These are phyloP conservation scores for Salix udensis DNA, from an alignment of 345 rosid genomes.

Conservation along the genomic window DNA sequence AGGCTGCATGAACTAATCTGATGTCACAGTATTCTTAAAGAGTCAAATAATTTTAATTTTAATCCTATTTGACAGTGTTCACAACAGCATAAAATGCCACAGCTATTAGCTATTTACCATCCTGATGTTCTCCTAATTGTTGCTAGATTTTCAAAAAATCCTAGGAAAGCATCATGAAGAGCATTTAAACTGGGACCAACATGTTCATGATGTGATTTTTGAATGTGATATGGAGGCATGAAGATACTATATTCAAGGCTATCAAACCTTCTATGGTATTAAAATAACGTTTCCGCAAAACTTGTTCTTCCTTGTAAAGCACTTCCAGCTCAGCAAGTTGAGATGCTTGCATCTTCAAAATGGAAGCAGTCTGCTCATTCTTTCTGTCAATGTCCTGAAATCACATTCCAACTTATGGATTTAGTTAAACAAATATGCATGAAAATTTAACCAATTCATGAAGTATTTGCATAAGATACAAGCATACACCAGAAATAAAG, in stretches of 20 bases:
- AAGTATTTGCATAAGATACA: background rate
- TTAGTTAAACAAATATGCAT: background rate
- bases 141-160: background rate
- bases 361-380: slow-evolving; percentile 94
- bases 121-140: background rate
- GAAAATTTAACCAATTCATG: background rate
- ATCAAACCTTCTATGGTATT: slow-evolving; percentile 83
- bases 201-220: background rate
- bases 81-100: background rate
- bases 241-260: background rate
- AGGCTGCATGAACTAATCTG: background rate
- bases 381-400: slow-evolving; percentile 90
- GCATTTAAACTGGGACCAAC: background rate
- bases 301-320: slow-evolving; percentile 88
- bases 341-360: slow-evolving; percentile 88
- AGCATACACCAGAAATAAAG: background rate
- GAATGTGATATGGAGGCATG: background rate
- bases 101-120: background rate
- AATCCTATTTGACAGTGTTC: background rate
- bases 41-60: background rate
- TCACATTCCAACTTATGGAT: background rate
- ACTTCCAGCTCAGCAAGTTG: slow-evolving; percentile 86
- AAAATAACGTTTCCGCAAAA: slow-evolving; percentile 77
- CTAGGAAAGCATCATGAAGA: background rate
- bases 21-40: background rate